Evolutionary conservation across 1,284 basidiomycete genomes (phyloP), one percentile per base, ranked within the genome.

Genomic region (Melanopsichium pennsylvanicum): DNA sequence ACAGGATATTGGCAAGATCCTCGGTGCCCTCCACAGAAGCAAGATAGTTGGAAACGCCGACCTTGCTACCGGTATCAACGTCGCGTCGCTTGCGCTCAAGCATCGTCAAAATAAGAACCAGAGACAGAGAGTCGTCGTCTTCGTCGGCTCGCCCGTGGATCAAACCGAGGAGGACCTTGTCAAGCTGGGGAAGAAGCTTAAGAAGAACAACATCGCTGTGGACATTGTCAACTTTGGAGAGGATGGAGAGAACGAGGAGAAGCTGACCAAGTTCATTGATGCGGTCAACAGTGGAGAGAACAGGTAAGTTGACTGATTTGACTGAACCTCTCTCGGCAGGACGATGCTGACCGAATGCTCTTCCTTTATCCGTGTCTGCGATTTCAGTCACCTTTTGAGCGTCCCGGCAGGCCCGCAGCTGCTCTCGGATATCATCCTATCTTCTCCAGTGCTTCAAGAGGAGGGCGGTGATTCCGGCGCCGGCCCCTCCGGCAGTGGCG

Each of bases 81-180:
- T 97, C 40, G 94, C 95, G 26, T 62, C 60, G 81, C 89, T 98
- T 39, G 94, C 96, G 0, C 86, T 99, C 59, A 99, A 98, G 83
- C 95, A 99, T 81, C 86, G 96, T 58, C 92, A 95, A 83, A 97
- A 98, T 86, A 98, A 98, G 87, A 96, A 93, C 78, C 89, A 96
- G 46, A 88, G 93, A 23, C 95, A 98, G 79, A 88, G 95, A 35
- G 91, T 97, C 72, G 88, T 98, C 74, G 90, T 92, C 37, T 97
- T 98, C 75, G 88, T 95, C 52, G 93, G 89, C 19, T 94, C 92
- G 6, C 96, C 96, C 0, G 62, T 81, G 2, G 34, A 64, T 13
- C 69, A 77, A 41, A 45, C 64, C 4, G 70, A 76, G 19, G 75
- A 72, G 5, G 62, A 66, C 13, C 60, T 81, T 21, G 84, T 91